A percentile compares a stretch with the other conserved stretches of the same genome.
Conservation (phyloP, 2,329 filamentous ascomycete species). For the Albifimbria verrucaria region DNA sequence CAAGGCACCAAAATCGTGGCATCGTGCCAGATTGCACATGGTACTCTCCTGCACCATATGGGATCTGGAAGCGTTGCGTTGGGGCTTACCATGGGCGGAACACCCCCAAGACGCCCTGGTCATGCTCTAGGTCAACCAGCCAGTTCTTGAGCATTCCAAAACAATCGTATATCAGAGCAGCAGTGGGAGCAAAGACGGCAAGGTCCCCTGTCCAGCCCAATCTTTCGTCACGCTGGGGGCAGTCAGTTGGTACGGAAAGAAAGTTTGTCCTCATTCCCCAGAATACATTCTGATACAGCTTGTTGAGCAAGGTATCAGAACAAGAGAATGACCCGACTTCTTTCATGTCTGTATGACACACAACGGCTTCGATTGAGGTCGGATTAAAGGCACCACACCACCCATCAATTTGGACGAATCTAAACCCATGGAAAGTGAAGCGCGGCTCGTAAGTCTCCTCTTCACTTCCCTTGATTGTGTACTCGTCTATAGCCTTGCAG, state of each 20-base stretch:
- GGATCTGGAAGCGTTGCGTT: background rate
- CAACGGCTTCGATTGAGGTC: conserved; percentile 39
- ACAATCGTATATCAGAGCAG: conserved; percentile 52
- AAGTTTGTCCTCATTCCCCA: conserved; percentile 59
- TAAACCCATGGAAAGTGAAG: conserved; percentile 55
- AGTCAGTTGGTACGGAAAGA: conserved; percentile 52
- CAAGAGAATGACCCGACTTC: conserved; percentile 47
- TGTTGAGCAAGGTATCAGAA: conserved; percentile 48
- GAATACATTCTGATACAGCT: conserved; percentile 48
- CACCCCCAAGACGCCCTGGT: background rate
- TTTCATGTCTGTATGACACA: conserved; percentile 49
- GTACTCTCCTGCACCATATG: background rate
- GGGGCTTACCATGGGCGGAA: background rate
- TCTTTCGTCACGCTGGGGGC: conserved; percentile 51
- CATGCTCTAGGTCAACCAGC: conserved; percentile 4
- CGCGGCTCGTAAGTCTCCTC: conserved; percentile 6
- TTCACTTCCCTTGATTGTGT: background rate
- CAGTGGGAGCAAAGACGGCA: conserved; percentile 44
- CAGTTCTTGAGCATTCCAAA: conserved; percentile 41
- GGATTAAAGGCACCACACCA: conserved; percentile 46
- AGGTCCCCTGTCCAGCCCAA: conserved; percentile 50
- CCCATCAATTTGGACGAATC: conserved; percentile 37
- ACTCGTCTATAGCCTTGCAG: conserved; percentile 38
- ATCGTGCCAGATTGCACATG: conserved; percentile 35
- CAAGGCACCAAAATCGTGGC: conserved; percentile 33